phyloP scores from a whole-genome alignment of 225 moss, liverwort and hornwort species.

The Pseudoscleropodium purum region DNA sequence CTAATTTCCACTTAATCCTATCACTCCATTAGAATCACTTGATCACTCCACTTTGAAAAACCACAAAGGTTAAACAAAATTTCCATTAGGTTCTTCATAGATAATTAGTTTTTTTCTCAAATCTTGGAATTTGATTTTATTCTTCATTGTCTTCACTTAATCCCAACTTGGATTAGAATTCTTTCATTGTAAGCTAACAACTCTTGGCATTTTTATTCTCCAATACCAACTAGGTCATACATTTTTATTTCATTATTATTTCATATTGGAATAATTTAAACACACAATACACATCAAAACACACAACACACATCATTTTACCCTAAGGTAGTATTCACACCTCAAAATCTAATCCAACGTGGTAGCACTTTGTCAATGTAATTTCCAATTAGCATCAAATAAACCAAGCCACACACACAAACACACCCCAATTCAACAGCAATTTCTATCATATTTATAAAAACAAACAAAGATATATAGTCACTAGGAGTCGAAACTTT shows the following conservation, averaged over 20 bases:
- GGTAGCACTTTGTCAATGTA: not conserved
- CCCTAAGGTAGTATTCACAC: not conserved
- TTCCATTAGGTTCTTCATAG: not conserved
- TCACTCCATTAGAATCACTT: too few species aligned
- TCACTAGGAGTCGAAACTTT: accelerated
- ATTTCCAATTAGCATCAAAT: not conserved
- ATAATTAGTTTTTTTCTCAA: not conserved
- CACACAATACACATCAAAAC: accelerated
- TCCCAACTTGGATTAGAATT: not conserved
- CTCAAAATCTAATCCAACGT: not conserved
- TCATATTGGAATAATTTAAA: not conserved
- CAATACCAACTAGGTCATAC: not conserved
- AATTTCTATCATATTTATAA: too few species aligned
- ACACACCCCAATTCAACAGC: too few species aligned
- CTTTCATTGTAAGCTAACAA: not conserved
- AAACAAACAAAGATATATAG: too few species aligned
- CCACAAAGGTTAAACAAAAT: not conserved
- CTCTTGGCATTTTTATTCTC: not conserved
- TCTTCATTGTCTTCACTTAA: not conserved
- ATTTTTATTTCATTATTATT: not conserved
- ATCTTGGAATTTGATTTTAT: not conserved
- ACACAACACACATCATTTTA: accelerated
- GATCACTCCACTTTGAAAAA: not conserved
- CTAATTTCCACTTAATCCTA: too few species aligned
- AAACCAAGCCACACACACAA: too few species aligned